Base-by-base conservation (phyloP, 2,329 filamentous ascomycete species). In the Daldinia sp. region DNA sequence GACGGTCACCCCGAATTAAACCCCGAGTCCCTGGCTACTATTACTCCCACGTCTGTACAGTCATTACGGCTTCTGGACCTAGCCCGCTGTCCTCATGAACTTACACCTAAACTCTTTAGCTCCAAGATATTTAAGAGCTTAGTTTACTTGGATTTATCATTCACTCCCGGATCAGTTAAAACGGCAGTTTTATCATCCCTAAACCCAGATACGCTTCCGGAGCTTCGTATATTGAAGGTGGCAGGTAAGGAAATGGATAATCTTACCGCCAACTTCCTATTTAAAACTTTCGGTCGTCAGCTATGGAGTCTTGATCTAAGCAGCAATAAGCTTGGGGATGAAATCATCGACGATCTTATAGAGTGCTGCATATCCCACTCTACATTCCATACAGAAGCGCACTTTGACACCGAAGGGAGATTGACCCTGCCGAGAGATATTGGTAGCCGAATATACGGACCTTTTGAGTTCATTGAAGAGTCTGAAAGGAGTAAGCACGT, bases 261-360 rank as follows among this genome's bases (percentile, higher is more conserved):
- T 58, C 55, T 58, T 1, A 72, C 76, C 1, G 73, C 78, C 2
- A 57, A 74, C 0, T 39, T 71, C 2, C 64, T 80, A 37, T 68
- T 83, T 70, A 66, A 70, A 60, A 64, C 71, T 4, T 79, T 79
- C 48, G 58, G 66, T 3, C 61, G 61, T 9, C 80, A 77, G 25
- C 72, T 88, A 9, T 88, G 86, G 85, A 86, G 85, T 67, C 70
- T 88, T 3, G 85, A 89, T 63, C 50, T 88, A 0, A 77, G 79
- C 34, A 54, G 79, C 4, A 89, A 89, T 66, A 78, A 77, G 9
- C 70, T 89, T 8, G 82, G 80, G 0, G 85, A 88, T 67, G 67
- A 34, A 2, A 67, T 75, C 3, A 68, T 86, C 9, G 70, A 76
- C 6, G 34, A 49, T 2, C 63, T 82, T 11, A 62, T 72, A 4